phyloP scores from a whole-genome alignment of 106 monocot genomes.

The Acanthochlamys bracteata region DNA sequence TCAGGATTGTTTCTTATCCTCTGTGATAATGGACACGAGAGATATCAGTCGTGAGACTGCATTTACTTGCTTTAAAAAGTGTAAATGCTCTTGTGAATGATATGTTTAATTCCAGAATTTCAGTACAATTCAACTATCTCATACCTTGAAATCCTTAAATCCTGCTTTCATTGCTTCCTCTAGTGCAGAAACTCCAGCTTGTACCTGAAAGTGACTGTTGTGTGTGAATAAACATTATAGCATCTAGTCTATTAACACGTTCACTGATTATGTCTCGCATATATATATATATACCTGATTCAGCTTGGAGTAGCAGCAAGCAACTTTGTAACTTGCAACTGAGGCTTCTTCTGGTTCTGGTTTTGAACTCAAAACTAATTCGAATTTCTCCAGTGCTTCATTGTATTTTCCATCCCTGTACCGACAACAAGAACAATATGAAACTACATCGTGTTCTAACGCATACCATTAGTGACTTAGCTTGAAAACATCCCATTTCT shows the following conservation, averaged over 20 bases:
- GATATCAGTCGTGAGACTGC: too few species aligned
- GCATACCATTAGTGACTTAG: too few species aligned
- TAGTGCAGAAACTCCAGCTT: conserved; percentile 87
- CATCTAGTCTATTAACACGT: too few species aligned
- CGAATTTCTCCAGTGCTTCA: conserved; percentile 85
- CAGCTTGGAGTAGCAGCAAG: conserved; percentile 95
- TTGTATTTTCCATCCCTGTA: conserved; percentile 63
- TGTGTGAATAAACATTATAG: too few species aligned
- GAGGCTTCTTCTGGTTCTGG: conserved; percentile 75
- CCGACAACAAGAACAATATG: background rate
- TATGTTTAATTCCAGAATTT: too few species aligned
- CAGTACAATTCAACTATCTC: background rate
- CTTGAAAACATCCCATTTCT: too few species aligned
- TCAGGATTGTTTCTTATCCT: conserved; percentile 84
- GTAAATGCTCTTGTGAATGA: too few species aligned
- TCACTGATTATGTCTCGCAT: background rate
- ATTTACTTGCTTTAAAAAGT: too few species aligned
- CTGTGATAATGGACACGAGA: conserved; percentile 18
- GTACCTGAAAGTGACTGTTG: conserved; percentile 34
- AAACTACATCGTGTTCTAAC: background rate
- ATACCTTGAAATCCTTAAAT: conserved; percentile 87
- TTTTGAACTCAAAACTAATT: conserved; percentile 84
- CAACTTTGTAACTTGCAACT: conserved; percentile 90
- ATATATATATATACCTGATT: conserved; percentile 48
- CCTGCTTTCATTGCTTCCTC: conserved; percentile 83